Conservation (phyloP, 441 rosid genomes). For the Hura crepitans region DNA sequence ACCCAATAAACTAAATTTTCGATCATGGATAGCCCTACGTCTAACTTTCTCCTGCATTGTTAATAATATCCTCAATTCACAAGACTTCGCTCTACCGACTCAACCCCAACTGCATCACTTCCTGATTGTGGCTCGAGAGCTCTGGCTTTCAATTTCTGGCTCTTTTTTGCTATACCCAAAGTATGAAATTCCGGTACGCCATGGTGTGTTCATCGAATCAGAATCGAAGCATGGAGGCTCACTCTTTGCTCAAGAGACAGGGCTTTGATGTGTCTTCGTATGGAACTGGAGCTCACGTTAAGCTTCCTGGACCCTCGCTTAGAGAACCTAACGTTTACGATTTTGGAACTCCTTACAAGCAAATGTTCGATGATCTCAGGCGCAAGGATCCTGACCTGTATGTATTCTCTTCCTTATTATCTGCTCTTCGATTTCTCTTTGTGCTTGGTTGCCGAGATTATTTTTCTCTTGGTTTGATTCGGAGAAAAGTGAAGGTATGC, state of each 20-base stretch:
- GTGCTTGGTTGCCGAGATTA: neutral
- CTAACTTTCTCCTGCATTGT: too few species aligned
- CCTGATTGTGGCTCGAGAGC: neutral
- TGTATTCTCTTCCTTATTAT: constrained; percentile 45
- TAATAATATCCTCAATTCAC: neutral
- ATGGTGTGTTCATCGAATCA: constrained; percentile 97
- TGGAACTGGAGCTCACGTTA: constrained; percentile 87
- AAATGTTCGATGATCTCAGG: constrained; percentile 85
- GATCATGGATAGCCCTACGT: too few species aligned
- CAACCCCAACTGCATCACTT: neutral
- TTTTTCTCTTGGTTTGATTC: too few species aligned
- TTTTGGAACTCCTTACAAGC: constrained; percentile 88
- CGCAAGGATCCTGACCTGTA: constrained; percentile 96
- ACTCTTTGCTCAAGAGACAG: constrained; percentile 64
- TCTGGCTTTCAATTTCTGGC: neutral
- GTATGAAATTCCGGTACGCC: constrained; percentile 67
- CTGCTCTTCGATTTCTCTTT: neutral
- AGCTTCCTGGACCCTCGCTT: constrained; percentile 90
- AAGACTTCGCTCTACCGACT: neutral
- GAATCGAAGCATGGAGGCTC: constrained; percentile 98
- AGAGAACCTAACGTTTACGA: constrained; percentile 93
- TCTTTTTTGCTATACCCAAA: neutral
- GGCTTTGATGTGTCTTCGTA: constrained; percentile 86
- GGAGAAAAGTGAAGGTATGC: too few species aligned
- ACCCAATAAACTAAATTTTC: too few species aligned